These are phyloP conservation scores for Pseudisothecium myosuroides DNA, from an alignment of 225 moss, liverwort and hornwort species.

Conservation along the genomic window DNA sequence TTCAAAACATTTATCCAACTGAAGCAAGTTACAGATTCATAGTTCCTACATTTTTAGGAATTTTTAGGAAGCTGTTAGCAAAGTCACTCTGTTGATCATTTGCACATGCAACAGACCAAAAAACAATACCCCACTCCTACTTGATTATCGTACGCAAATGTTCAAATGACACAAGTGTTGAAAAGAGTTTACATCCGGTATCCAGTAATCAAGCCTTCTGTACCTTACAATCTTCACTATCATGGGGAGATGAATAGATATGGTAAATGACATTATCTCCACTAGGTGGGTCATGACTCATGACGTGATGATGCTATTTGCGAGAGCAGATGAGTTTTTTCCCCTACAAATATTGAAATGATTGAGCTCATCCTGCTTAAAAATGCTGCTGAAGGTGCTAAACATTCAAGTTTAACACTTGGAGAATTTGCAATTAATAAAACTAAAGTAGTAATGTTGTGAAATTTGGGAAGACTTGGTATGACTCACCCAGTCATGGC, in stretches of 20 bases:
- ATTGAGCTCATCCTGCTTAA: background rate
- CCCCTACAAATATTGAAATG: background rate
- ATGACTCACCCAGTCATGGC: slow-evolving; percentile 89
- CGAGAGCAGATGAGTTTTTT: background rate
- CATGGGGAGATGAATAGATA: background rate
- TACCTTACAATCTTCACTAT: background rate
- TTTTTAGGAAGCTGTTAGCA: no score
- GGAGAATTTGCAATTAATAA: background rate
- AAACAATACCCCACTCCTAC: background rate
- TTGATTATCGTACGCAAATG: no score
- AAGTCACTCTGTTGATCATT: background rate
- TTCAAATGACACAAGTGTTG: background rate
- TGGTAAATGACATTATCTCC: background rate
- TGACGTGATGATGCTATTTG: no score
- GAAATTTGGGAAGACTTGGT: background rate
- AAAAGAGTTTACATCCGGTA: background rate
- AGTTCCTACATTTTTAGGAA: background rate
- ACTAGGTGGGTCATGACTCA: background rate
- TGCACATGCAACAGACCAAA: background rate
- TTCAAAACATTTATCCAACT: background rate
- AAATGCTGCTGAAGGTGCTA: background rate
- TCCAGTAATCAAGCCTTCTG: background rate
- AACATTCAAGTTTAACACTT: background rate
- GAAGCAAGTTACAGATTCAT: background rate
- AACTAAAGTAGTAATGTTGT: background rate